phyloP scores from a whole-genome alignment of 768 basidiomycete species.

The Termitomyces sp. region DNA sequence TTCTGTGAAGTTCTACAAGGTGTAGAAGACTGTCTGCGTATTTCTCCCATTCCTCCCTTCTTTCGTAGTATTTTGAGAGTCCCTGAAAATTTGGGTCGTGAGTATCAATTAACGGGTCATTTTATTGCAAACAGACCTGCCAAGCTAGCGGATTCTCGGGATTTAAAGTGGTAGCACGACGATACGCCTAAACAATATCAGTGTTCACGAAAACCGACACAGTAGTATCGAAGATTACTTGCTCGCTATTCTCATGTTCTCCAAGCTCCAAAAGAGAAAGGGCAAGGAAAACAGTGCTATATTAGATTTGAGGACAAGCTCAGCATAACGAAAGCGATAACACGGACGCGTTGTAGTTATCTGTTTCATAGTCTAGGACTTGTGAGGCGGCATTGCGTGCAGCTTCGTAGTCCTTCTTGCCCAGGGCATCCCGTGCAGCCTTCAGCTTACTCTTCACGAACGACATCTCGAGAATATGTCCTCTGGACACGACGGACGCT shows the following conservation, averaged over 20 bases:
- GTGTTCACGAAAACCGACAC: slow-evolving; percentile 6
- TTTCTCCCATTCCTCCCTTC: slow-evolving; percentile 50
- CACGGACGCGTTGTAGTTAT: slow-evolving; percentile 85
- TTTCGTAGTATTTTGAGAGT: slow-evolving; percentile 67
- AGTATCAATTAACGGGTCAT: neutral
- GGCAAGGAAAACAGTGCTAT: slow-evolving; percentile 81
- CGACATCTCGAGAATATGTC: slow-evolving; percentile 25
- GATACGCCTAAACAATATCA: slow-evolving; percentile 54
- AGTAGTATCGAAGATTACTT: slow-evolving; percentile 47
- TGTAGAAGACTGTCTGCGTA: slow-evolving; percentile 47
- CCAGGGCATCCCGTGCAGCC: slow-evolving; percentile 66
- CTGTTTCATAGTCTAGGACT: slow-evolving; percentile 69
- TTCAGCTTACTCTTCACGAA: slow-evolving; percentile 75
- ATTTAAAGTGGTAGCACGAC: slow-evolving; percentile 66
- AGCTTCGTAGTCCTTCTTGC: slow-evolving; percentile 65
- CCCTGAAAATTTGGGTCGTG: slow-evolving; percentile 42
- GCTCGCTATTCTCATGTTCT: slow-evolving; percentile 70
- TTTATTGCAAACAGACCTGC: slow-evolving; percentile 53
- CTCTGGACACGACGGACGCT: neutral
- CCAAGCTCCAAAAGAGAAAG: slow-evolving; percentile 75
- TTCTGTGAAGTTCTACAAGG: slow-evolving; percentile 53
- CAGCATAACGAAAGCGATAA: neutral
- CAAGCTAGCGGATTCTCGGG: slow-evolving; percentile 73
- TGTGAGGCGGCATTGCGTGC: slow-evolving; percentile 65
- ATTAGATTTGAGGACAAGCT: neutral